A percentile compares a stretch with the other conserved stretches of the same genome.
Conservation (phyloP, 139 green algal species). For the Astrephomene gubernaculifera region DNA sequence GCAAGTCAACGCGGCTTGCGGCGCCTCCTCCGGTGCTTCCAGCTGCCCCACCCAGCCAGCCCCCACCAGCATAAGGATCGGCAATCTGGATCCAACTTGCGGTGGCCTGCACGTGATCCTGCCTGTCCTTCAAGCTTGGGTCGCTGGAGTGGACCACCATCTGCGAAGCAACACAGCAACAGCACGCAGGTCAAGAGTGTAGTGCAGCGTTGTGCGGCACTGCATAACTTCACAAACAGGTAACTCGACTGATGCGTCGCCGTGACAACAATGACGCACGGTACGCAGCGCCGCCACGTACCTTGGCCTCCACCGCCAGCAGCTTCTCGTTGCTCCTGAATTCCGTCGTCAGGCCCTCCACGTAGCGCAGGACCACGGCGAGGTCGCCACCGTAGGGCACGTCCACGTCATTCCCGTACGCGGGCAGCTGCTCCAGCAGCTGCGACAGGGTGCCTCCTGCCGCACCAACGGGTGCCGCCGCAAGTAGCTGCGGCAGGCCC, state of each 20-base stretch:
- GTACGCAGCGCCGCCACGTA: too few species aligned
- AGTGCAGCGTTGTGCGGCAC: background rate
- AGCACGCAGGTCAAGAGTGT: background rate
- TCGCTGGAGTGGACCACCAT: background rate
- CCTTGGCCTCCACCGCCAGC: slow-evolving; percentile 24
- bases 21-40: background rate
- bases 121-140: background rate
- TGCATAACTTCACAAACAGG: background rate
- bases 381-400: slow-evolving; percentile 28
- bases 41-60: background rate
- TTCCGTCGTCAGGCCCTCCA: background rate
- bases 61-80: background rate
- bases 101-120: background rate
- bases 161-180: background rate
- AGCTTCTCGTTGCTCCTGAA: slow-evolving; percentile 35
- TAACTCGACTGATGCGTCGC: too few species aligned
- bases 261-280: too few species aligned
- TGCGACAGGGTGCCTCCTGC: background rate
- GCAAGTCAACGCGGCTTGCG: background rate
- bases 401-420: slow-evolving; percentile 8
- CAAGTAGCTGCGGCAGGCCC: slow-evolving; percentile 8
- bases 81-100: background rate
- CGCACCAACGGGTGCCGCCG: background rate
- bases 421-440: slow-evolving; percentile 5
- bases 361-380: background rate